Base-by-base conservation (phyloP, 768 basidiomycete genomes). In the Pisolithus albus region DNA sequence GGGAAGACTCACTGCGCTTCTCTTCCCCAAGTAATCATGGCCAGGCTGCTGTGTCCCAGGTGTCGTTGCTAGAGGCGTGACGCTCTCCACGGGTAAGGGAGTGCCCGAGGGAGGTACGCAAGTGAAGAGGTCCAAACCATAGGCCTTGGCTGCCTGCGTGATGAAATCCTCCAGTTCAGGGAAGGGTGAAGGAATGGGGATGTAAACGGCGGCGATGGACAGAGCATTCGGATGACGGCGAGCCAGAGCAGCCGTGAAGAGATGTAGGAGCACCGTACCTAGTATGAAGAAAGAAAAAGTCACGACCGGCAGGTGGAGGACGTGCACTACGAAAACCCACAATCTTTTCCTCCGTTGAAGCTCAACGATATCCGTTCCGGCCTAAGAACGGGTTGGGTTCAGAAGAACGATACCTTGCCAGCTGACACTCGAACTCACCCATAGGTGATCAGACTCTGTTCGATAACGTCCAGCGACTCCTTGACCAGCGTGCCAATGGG, bases 291-390 rank as follows among this genome's bases (percentile, higher is more conserved):
- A 34, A 34, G 49, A 28, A 52, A 52, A 50, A 7, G 38, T 59
- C 10, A 57, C 48, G 38, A 30, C 21, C 24, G 37, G 39, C 6
- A 19, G n/a, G 34, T 13, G 9, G 8, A 10, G 32, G 4, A 24
- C 24, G 32, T 43, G 38, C 30, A 28, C 7, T 21, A n/a, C 13
- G 24, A 34, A 34, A 13, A 74, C 84, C 59, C 61, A 95, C 96
- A 99, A 64, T 99, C 96, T 67, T 99, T 99, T 48, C 96, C 96
- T 9, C 96, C 96, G 59, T 98, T 99, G 73, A 97, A 99, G 68
- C 93, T 96, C 53, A 99, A 75, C 3, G 93, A 86, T 4, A 93
- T 71, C 50, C 76, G 73, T 34, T 85, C 80, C 61, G 79, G 75
- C 46, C 91, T 89, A 66, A 52, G 36, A 54, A 32, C 4, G 21